These are phyloP conservation scores for Talaromyces proteolyticus DNA, from an alignment of 495 filamentous ascomycete genomes.

Conservation along the genomic window DNA sequence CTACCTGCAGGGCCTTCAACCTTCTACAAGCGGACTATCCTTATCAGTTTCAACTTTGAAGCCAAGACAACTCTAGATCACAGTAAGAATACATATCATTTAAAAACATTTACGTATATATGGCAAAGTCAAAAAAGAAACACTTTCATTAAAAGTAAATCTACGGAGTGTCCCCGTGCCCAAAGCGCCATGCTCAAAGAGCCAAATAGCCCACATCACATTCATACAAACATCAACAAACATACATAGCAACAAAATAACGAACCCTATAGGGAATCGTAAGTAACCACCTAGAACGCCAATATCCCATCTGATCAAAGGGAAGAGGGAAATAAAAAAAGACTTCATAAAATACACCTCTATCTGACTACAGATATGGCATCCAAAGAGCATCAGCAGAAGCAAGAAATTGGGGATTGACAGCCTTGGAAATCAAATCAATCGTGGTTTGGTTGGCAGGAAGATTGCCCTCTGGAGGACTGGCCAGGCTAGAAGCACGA, in stretches of 20 bases:
- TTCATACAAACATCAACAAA: background rate
- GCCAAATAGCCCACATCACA: background rate
- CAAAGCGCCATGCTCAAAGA: background rate
- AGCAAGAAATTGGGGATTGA: conserved; percentile 79
- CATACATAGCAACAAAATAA: no score
- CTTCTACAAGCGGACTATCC: no score
- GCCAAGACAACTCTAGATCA: no score
- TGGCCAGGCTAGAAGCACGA: conserved; percentile 74
- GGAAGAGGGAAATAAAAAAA: background rate
- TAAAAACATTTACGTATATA: no score
- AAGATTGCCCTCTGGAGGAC: conserved; percentile 56
- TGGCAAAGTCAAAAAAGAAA: no score
- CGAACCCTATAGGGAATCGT: no score
- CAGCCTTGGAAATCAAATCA: conserved; percentile 78
- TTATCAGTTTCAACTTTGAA: no score
- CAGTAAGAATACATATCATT: no score
- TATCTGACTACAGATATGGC: conserved; percentile 70
- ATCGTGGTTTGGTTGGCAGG: conserved; percentile 96
- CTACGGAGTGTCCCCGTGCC: background rate
- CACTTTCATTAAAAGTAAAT: no score
- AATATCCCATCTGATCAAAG: background rate
- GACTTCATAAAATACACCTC: background rate
- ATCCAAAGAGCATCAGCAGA: conserved; percentile 93
- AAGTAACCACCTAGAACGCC: background rate
- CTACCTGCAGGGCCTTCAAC: no score